A percentile compares a stretch with the other conserved stretches of the same genome.
These are phyloP conservation scores for Alternaria infectoria DNA, from an alignment of 2,329 filamentous ascomycete species.

Conservation along the genomic window DNA sequence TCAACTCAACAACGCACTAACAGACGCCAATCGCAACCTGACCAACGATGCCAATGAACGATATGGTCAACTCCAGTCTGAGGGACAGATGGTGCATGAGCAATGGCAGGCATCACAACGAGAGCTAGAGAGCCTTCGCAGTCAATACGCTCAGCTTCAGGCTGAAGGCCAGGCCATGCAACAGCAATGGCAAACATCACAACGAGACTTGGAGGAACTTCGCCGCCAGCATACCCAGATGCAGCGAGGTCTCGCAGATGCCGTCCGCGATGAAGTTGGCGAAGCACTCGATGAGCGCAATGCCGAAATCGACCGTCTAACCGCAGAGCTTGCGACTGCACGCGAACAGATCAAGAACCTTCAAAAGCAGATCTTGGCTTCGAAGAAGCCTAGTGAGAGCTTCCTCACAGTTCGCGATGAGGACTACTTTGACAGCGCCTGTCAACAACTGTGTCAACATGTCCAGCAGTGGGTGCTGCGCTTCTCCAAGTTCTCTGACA, in stretches of 20 bases:
- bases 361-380: conserved; percentile 65
- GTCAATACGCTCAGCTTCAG: conserved; percentile 70
- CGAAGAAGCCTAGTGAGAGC: conserved; percentile 66
- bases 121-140: neutral
- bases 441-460: conserved; percentile 92
- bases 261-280: conserved; percentile 66
- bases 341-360: conserved; percentile 65
- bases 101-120: neutral
- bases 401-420: conserved; percentile 85
- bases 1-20: conserved; percentile 81
- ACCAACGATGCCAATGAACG: conserved; percentile 76
- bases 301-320: conserved; percentile 78
- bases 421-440: conserved; percentile 93
- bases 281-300: conserved; percentile 80
- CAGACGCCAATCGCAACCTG: conserved; percentile 77
- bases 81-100: conserved; percentile 2
- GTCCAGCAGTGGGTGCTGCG: conserved; percentile 97
- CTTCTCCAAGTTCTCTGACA: conserved; percentile 97
- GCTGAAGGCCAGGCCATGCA: conserved; percentile 65
- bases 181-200: conserved; percentile 63
- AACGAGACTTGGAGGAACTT: conserved; percentile 72
- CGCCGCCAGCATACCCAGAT: conserved; percentile 68
- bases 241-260: conserved; percentile 67
- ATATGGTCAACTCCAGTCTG: conserved; percentile 66
- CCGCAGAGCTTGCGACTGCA: conserved; percentile 77